Evolutionary conservation across 805 yeast genomes (phyloP).

Genomic region (Starmera amethionina): DNA sequence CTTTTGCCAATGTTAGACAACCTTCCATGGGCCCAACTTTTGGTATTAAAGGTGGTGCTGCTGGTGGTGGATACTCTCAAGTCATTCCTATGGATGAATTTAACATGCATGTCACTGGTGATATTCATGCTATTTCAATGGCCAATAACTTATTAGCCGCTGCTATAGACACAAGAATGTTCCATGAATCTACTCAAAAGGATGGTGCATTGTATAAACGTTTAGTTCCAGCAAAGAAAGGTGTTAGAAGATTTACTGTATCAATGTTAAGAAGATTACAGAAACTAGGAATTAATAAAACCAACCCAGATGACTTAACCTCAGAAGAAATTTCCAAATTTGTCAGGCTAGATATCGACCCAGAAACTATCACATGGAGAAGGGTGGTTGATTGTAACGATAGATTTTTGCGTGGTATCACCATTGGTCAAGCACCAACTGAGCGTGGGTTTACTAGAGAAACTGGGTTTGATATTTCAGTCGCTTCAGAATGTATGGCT

Average conservation of each 20-base stretch:
- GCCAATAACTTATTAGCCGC: slow-evolving; percentile 94
- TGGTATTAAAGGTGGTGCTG: slow-evolving; percentile 99
- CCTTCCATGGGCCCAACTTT: slow-evolving; percentile 99
- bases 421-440: slow-evolving; percentile 86
- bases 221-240: slow-evolving; percentile 79
- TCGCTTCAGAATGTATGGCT: slow-evolving; percentile 95
- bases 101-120: slow-evolving; percentile 96
- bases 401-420: slow-evolving; percentile 79
- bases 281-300: slow-evolving; percentile 73
- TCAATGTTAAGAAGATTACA: slow-evolving; percentile 69
- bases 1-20: slow-evolving; percentile 93
- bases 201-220: slow-evolving; percentile 75
- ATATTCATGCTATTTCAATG: slow-evolving; percentile 90
- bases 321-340: slow-evolving; percentile 65
- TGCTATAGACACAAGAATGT: slow-evolving; percentile 93
- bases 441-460: slow-evolving; percentile 81
- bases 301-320: slow-evolving; percentile 73
- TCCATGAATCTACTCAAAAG: slow-evolving; percentile 85
- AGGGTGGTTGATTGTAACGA: slow-evolving; percentile 95
- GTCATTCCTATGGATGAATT: slow-evolving; percentile 99
- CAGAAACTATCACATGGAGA: slow-evolving; percentile 80
- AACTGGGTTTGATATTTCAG: slow-evolving; percentile 93
- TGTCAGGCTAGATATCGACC: slow-evolving; percentile 83
- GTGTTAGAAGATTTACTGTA: slow-evolving; percentile 65
- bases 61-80: slow-evolving; percentile 98